Percentiles rank a stretch among this genome's conserved stretches.
Conservation (phyloP, 768 basidiomycete genomes). For the Mrakia blollopis region DNA sequence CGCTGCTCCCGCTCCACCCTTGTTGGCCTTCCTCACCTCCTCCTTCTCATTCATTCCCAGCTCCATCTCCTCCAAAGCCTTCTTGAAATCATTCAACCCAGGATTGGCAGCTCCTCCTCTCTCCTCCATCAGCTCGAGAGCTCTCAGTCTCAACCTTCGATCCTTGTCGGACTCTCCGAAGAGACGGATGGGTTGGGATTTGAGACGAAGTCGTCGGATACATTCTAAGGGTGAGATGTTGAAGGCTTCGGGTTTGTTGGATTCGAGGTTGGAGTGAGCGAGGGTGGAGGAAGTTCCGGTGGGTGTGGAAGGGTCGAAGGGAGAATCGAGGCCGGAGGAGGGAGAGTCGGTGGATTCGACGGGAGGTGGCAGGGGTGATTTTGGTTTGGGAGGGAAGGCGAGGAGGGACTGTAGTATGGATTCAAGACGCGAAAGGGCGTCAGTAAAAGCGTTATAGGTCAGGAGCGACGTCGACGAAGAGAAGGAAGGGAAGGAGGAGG, state of each 20-base stretch:
- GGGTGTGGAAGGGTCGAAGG: conserved; percentile 40
- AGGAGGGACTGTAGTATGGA: conserved; percentile 4
- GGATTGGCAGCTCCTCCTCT: conserved; percentile 45
- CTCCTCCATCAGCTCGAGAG: conserved; percentile 92
- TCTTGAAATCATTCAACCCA: conserved; percentile 77
- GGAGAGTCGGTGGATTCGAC: conserved; percentile 47
- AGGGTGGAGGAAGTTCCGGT: too few species aligned
- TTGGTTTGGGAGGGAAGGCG: conserved; percentile 31
- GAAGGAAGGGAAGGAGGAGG: conserved; percentile 18
- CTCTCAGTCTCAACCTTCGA: conserved; percentile 77
- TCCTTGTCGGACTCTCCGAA: conserved; percentile 97
- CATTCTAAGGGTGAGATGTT: conserved; percentile 93
- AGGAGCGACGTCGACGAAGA: not conserved
- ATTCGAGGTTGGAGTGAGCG: conserved; percentile 11
- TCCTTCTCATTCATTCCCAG: conserved; percentile 51
- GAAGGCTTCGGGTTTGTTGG: conserved; percentile 50
- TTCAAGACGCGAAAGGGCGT: not conserved
- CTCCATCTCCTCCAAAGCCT: conserved; percentile 50
- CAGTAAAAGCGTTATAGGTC: not conserved
- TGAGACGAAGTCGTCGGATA: conserved; percentile 75
- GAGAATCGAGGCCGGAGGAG: conserved; percentile 45
- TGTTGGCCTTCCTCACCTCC: conserved; percentile 44
- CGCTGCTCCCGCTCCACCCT: conserved; percentile 33
- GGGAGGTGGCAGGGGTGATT: conserved; percentile 33
- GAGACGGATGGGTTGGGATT: conserved; percentile 88